Percentiles rank a stretch among this genome's conserved stretches.
phyloP scores from a whole-genome alignment of 2,329 filamentous ascomycete genomes.

The Daldinia sp. region DNA sequence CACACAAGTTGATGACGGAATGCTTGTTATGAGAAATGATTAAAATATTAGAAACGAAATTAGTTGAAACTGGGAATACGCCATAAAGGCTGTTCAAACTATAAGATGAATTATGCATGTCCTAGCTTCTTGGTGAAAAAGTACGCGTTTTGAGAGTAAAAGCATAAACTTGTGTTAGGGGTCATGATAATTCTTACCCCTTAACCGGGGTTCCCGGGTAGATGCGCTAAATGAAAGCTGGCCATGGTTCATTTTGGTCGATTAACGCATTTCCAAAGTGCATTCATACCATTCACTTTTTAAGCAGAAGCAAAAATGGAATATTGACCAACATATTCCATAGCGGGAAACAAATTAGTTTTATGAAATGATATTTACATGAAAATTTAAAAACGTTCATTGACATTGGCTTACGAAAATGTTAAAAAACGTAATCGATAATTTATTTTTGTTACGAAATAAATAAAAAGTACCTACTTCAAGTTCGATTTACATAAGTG shows the following conservation, averaged over 20 bases:
- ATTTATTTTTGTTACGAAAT: no score
- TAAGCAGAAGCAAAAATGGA: neutral
- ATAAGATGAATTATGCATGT: neutral
- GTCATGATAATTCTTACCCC: neutral
- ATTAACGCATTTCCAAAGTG: neutral
- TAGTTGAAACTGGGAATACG: neutral
- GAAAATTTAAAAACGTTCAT: no score
- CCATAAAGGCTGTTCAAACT: neutral
- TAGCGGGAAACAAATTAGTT: no score
- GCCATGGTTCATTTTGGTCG: neutral
- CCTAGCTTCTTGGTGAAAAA: neutral
- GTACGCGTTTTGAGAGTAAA: neutral
- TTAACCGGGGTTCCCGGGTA: constrained; percentile 8
- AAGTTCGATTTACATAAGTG: no score
- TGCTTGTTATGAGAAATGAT: neutral
- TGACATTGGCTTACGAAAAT: no score
- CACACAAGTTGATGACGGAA: neutral
- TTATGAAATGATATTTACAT: no score
- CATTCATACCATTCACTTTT: neutral
- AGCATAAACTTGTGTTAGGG: neutral
- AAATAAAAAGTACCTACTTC: no score
- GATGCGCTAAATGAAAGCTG: neutral
- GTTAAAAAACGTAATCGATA: no score
- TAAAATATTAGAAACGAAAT: neutral
- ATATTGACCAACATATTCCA: no score